Percentiles rank a stretch among this genome's conserved stretches.
Conservation (phyloP, 192 early-diverging fungal species). For the Coemansia sp. region DNA sequence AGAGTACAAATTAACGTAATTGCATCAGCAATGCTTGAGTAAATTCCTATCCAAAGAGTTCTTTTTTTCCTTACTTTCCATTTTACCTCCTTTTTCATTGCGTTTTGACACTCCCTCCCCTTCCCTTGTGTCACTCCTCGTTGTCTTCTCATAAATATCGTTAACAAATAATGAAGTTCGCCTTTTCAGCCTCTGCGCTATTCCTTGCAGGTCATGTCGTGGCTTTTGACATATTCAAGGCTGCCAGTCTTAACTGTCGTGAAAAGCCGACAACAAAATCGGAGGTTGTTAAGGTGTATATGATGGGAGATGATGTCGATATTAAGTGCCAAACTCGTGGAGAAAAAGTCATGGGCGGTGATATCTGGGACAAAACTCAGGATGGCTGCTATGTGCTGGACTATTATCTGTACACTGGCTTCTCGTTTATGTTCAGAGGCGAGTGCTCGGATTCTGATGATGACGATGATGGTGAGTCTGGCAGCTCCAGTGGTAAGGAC, state of each 20-base stretch:
- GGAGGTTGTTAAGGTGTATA: constrained; percentile 33
- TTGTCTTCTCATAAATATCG: neutral
- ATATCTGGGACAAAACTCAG: constrained; percentile 47
- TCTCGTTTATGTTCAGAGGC: constrained; percentile 19
- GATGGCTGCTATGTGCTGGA: constrained; percentile 53
- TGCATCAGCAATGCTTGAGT: neutral
- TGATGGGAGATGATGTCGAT: constrained; percentile 36
- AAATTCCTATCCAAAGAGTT: neutral
- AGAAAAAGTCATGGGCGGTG: constrained; percentile 21
- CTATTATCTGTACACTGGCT: constrained; percentile 46
- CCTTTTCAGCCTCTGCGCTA: constrained; percentile 9
- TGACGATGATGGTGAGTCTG: neutral
- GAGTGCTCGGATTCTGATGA: constrained; percentile 9
- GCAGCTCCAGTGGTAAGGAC: neutral
- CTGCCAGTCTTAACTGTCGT: constrained; percentile 50
- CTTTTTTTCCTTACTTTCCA: constrained; percentile 2
- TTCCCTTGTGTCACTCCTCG: constrained; percentile 4
- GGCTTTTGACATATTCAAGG: constrained; percentile 34
- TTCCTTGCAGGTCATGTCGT: constrained; percentile 17
- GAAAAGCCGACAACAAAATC: constrained; percentile 25
- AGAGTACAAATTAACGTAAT: neutral
- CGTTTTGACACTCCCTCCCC: neutral
- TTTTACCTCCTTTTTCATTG: neutral
- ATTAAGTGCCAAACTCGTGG: constrained; percentile 45
- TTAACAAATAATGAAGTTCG: constrained; percentile 8